phyloP scores from a whole-genome alignment of 352 stramenopile genomes.

The Globisporangium alternatum region DNA sequence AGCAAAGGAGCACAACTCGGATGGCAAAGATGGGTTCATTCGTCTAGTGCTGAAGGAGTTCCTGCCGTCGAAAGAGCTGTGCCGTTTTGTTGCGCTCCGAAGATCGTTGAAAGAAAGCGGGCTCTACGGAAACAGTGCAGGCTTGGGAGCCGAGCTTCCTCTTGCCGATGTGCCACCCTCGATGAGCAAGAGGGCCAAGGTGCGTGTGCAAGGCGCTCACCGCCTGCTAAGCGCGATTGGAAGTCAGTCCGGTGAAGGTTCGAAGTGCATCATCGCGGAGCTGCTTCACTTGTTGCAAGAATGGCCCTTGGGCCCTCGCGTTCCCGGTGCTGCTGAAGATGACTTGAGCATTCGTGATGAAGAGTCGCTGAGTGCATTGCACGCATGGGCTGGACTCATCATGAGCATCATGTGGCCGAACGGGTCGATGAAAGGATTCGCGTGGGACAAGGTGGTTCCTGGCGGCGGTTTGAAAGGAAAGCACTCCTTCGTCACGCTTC shows the following conservation, averaged over 20 bases:
- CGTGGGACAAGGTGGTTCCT: conserved; percentile 78
- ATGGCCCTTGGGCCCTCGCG: conserved; percentile 38
- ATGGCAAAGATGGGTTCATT: conserved; percentile 41
- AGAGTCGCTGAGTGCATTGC: conserved; percentile 64
- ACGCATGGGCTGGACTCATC: conserved; percentile 81
- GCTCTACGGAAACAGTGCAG: conserved; percentile 34
- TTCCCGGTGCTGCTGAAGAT: conserved; percentile 5
- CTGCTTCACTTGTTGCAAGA: conserved; percentile 66
- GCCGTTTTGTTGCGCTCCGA: conserved; percentile 51
- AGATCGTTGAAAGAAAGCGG: conserved; percentile 54
- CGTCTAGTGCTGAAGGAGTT: conserved; percentile 62
- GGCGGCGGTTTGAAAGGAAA: conserved; percentile 65
- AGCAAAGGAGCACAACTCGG: conserved; percentile 28
- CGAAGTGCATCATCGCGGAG: conserved; percentile 73
- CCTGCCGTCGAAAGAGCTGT: conserved; percentile 70
- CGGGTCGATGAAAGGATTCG: conserved; percentile 68
- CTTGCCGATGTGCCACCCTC: conserved; percentile 32
- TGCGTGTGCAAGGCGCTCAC: conserved; percentile 66
- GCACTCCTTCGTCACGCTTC: conserved; percentile 71
- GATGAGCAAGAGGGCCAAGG: conserved; percentile 40
- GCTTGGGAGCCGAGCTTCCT: conserved; percentile 33
- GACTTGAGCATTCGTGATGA: conserved; percentile 62
- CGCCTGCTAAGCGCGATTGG: conserved; percentile 64
- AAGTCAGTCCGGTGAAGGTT: conserved; percentile 70
- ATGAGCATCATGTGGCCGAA: conserved; percentile 88